Percentiles rank a stretch among this genome's conserved stretches.
Conservation (phyloP, 1,284 basidiomycete genomes). For the Hymenochaete sp. region DNA sequence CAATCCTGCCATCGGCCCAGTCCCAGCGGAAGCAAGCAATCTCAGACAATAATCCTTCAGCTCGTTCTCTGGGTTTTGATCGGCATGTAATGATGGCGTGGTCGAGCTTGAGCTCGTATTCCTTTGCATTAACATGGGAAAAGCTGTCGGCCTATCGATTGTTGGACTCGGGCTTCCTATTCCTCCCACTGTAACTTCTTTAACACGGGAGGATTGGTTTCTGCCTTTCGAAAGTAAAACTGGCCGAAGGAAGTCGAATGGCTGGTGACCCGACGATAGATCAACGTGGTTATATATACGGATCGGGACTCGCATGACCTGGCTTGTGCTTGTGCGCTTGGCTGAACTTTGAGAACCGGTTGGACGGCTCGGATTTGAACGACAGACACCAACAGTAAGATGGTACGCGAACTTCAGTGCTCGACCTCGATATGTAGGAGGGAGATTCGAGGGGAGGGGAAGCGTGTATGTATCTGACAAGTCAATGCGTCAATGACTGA, state of each 20-base stretch:
- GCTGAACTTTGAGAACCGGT: background rate
- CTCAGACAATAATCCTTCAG: constrained; percentile 3
- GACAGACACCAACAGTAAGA: constrained; percentile 79
- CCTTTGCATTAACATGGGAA: constrained; percentile 4
- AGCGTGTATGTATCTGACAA: constrained; percentile 69
- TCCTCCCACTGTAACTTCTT: constrained; percentile 3
- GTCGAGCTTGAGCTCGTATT: too few species aligned
- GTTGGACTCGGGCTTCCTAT: constrained; percentile 8
- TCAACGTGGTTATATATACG: constrained; percentile 79
- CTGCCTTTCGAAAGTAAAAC: constrained; percentile 29
- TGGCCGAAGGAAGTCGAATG: constrained; percentile 69
- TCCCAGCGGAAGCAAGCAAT: constrained; percentile 6
- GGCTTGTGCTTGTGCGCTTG: constrained; percentile 43
- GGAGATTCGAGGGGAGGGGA: constrained; percentile 67
- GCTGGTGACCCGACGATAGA: constrained; percentile 40
- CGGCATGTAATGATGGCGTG: background rate
- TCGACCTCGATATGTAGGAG: constrained; percentile 85
- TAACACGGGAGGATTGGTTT: constrained; percentile 21
- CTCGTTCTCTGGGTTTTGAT: background rate
- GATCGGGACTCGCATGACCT: constrained; percentile 84
- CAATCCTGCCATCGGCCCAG: background rate
- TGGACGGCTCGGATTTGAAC: constrained; percentile 27
- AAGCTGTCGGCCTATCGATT: constrained; percentile 6
- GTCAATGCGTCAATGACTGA: constrained; percentile 3
- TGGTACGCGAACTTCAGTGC: constrained; percentile 83